A percentile compares a stretch with the other conserved stretches of the same genome.
Evolutionary conservation across 2,329 filamentous ascomycete species (phyloP).

Genomic region (Cryphonectria nitschkei): DNA sequence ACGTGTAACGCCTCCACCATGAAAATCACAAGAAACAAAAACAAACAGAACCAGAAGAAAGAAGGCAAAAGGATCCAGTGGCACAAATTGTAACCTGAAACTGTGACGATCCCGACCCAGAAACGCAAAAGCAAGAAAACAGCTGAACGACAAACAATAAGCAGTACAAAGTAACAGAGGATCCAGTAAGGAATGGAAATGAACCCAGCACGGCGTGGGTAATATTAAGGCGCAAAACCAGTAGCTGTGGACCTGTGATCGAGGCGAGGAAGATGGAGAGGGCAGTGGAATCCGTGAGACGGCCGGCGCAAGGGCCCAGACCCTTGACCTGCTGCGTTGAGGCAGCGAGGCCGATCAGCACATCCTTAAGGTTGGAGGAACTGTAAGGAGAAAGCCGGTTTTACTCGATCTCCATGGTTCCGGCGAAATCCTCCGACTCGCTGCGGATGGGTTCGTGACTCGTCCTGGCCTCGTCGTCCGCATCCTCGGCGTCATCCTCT

Average conservation of each 20-base stretch:
- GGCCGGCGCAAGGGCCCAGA: background rate
- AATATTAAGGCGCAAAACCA: background rate
- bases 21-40: background rate
- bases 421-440: conserved; percentile 66
- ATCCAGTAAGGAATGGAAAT: background rate
- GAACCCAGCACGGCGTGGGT: background rate
- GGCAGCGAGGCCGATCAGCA: conserved; percentile 15
- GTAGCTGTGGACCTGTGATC: background rate
- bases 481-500: conserved; percentile 47
- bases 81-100: background rate
- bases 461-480: conserved; percentile 39
- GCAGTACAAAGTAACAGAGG: background rate
- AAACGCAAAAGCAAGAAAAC: background rate
- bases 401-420: conserved; percentile 63
- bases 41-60: background rate
- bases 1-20: conserved; percentile 19
- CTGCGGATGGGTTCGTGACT: conserved; percentile 50
- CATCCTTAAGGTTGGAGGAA: background rate
- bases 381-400: background rate
- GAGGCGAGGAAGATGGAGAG: background rate
- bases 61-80: background rate
- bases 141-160: background rate
- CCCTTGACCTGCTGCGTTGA: conserved; percentile 19
- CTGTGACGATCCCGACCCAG: background rate
- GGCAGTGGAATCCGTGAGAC: background rate